These are phyloP conservation scores for Solanum sitiens DNA, from an alignment of 257 asterid genomes.

Conservation along the genomic window DNA sequence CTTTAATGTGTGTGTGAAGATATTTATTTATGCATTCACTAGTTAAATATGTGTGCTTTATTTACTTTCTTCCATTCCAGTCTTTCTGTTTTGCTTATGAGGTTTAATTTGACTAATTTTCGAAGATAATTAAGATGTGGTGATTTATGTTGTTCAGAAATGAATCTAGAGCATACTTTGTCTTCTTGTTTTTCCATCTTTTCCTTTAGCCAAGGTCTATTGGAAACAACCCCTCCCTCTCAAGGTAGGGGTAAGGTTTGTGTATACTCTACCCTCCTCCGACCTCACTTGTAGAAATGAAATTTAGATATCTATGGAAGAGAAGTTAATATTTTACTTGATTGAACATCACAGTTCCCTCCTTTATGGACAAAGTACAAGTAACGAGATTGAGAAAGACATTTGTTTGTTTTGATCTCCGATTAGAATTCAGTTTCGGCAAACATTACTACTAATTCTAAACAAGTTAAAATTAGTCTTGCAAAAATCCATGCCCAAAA, in stretches of 20 bases:
- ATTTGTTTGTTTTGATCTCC: neutral
- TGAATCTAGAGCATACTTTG: neutral
- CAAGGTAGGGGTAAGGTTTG: neutral
- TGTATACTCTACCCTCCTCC: neutral
- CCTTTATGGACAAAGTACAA: neutral
- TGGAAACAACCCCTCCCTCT: neutral
- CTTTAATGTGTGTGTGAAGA: neutral
- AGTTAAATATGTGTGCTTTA: neutral
- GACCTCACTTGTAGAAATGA: neutral
- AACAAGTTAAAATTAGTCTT: neutral
- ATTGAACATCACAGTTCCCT: neutral
- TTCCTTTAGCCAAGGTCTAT: neutral
- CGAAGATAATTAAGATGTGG: neutral
- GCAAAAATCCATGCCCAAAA: neutral
- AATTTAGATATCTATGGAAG: neutral
- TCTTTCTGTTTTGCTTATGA: neutral
- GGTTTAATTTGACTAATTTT: neutral
- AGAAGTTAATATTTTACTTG: neutral
- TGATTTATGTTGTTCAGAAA: neutral
- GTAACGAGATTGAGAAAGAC: neutral
- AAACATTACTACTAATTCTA: neutral
- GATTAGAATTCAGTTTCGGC: neutral
- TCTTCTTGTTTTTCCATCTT: neutral
- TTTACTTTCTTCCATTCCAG: neutral
- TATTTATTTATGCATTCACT: neutral